Base-by-base conservation (phyloP, 2,329 filamentous ascomycete genomes). In the Drechslerella dactyloides region DNA sequence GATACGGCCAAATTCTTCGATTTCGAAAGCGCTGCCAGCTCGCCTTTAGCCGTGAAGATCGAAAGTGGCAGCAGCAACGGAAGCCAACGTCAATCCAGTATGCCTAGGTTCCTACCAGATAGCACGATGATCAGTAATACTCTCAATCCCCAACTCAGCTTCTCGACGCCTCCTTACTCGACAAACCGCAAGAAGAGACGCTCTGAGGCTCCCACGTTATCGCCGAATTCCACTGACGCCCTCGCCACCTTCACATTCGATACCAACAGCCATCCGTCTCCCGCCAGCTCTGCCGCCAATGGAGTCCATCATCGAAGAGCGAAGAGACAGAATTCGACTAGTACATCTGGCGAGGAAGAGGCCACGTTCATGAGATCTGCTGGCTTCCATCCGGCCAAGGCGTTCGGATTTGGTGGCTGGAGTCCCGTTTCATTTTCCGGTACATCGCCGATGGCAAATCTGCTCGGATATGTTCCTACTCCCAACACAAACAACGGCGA, bases 21-120 rank as follows among this genome's bases (percentile, higher is more conserved):
- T 40, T 75, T 75, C 30, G 70, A 69, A 21, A 75, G 74, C 40
- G 74, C 74, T 19, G 74, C 74, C 7, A 75, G 74, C 53, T 75
- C 74, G 13, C 74, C 74, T 1, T 30, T 73, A 42, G 69, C 69
- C n/a, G 66, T 73, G 0, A 66, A 65, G 27, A 48, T 62, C 13
- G 69, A 66, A 27, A 46, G 54, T 15, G 42, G 50, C 17, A 66
- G 23, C 53, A 58, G 21, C 52, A 55, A 33, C 24, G 37, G 37
- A 13, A 42, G 37, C 35, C 66, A 70, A 27, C 55, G 59, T 23
- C 69, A 65, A 19, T 65, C 60, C 10, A 72, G 61, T 44, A 57
- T 73, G 6, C 69, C 69, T 7, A 73, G 69, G 19, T 62, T 58
- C 40, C 63, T 70, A 23, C 50, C 53, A 3, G 65, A 69, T 23